phyloP scores from a whole-genome alignment of 257 asterid genomes.

The Salvia splendens region DNA sequence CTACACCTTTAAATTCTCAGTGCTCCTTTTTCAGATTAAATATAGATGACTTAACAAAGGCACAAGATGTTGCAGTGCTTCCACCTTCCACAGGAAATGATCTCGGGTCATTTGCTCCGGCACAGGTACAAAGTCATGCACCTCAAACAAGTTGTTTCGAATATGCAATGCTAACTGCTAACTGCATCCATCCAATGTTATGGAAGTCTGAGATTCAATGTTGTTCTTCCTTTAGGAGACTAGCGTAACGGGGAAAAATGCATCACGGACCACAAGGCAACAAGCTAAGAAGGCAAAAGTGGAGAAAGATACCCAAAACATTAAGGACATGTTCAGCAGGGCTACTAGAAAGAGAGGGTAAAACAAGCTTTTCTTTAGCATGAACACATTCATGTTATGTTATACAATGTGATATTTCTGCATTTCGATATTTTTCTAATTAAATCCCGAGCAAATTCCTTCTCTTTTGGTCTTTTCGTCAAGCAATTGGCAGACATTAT shows the following conservation, averaged over 20 bases:
- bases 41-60: conserved; percentile 45
- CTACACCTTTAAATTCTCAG: background rate
- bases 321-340: conserved; percentile 88
- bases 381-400: background rate
- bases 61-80: conserved; percentile 35
- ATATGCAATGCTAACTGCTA: conserved; percentile 4
- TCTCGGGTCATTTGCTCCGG: conserved; percentile 46
- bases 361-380: conserved; percentile 25
- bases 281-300: conserved; percentile 73
- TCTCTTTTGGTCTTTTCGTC: no score
- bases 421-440: background rate
- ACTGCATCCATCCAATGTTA: conserved; percentile 6
- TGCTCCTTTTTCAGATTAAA: conserved; percentile 55
- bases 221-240: conserved; percentile 46
- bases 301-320: conserved; percentile 76
- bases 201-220: background rate
- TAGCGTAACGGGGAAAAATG: conserved; percentile 48
- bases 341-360: conserved; percentile 66
- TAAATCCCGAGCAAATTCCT: no score
- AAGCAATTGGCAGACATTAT: no score
- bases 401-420: background rate
- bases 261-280: conserved; percentile 38
- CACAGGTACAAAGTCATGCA: conserved; percentile 45
- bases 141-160: conserved; percentile 1
- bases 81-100: conserved; percentile 46